Conservation (phyloP, 495 filamentous ascomycete species). For the Penicillium atrosanguineum region DNA sequence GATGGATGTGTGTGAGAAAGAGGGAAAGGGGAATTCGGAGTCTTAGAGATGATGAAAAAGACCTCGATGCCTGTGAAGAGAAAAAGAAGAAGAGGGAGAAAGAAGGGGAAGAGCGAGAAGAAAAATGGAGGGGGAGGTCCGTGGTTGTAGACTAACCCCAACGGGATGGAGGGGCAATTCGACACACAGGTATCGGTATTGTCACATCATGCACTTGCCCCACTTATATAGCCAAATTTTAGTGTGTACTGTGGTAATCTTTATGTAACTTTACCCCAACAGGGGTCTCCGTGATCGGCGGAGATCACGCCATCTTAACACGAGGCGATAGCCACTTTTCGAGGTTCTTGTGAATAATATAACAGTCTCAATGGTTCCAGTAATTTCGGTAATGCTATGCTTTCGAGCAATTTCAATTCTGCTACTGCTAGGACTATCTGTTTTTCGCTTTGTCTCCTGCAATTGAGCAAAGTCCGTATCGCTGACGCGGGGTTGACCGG, state of each 20-base stretch:
- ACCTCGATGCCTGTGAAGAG: constrained; percentile 27
- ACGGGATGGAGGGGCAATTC: constrained; percentile 26
- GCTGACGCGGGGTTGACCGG: neutral
- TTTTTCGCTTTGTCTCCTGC: neutral
- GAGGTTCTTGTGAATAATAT: too few relatives aligned
- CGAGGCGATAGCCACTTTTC: constrained; percentile 12
- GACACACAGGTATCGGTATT: neutral
- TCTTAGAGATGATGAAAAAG: constrained; percentile 19
- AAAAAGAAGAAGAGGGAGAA: constrained; percentile 17
- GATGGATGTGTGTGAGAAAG: constrained; percentile 36
- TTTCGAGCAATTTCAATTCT: neutral
- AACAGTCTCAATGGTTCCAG: neutral
- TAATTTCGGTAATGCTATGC: neutral
- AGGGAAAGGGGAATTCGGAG: constrained; percentile 21
- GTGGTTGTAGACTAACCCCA: constrained; percentile 21
- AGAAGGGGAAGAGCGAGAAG: constrained; percentile 25
- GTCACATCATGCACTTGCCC: neutral
- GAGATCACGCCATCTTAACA: constrained; percentile 22
- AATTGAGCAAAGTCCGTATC: neutral
- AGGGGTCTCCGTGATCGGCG: constrained; percentile 21
- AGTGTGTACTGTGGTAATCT: constrained; percentile 8
- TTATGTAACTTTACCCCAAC: constrained; percentile 3
- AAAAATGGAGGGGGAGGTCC: constrained; percentile 31
- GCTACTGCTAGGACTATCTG: neutral
- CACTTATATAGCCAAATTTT: neutral